A percentile compares a stretch with the other conserved stretches of the same genome.
phyloP scores from a whole-genome alignment of 345 rosid species.

The Eucalyptus lansdowneana region DNA sequence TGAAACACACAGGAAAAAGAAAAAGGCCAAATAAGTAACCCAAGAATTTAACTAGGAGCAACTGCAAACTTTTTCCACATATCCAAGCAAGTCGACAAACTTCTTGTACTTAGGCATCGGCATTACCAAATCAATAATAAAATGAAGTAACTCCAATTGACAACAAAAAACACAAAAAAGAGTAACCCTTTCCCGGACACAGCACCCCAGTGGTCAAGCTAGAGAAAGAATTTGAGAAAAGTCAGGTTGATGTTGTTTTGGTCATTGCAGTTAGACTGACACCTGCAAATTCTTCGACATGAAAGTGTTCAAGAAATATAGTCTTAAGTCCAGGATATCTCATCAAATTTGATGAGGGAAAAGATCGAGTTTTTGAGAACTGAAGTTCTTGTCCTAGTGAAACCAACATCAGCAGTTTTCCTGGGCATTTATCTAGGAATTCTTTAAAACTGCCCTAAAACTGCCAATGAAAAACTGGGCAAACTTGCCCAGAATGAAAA shows the following conservation, averaged over 20 bases:
- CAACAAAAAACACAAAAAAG: not conserved
- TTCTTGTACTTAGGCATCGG: not conserved
- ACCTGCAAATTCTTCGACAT: not conserved
- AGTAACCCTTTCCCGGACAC: not conserved
- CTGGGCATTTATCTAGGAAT: not conserved
- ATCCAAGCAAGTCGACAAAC: not conserved
- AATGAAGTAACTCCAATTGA: not conserved
- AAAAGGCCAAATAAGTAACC: no score
- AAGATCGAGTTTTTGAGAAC: not conserved
- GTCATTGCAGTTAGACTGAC: not conserved
- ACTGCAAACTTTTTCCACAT: not conserved
- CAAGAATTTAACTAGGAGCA: not conserved
- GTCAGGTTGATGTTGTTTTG: not conserved
- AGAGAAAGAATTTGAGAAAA: not conserved
- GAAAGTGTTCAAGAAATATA: not conserved
- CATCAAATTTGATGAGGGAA: not conserved
- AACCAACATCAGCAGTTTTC: not conserved
- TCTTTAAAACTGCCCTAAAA: not conserved
- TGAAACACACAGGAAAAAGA: not conserved
- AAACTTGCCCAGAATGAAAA: not conserved
- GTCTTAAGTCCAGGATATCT: not conserved
- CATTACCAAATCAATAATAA: not conserved
- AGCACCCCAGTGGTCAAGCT: not conserved
- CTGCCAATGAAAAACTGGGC: not conserved
- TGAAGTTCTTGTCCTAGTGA: not conserved